A percentile compares a stretch with the other conserved stretches of the same genome.
Evolutionary conservation across 83 land plant genomes (phyloP).

Genomic region (Thuja plicata): DNA sequence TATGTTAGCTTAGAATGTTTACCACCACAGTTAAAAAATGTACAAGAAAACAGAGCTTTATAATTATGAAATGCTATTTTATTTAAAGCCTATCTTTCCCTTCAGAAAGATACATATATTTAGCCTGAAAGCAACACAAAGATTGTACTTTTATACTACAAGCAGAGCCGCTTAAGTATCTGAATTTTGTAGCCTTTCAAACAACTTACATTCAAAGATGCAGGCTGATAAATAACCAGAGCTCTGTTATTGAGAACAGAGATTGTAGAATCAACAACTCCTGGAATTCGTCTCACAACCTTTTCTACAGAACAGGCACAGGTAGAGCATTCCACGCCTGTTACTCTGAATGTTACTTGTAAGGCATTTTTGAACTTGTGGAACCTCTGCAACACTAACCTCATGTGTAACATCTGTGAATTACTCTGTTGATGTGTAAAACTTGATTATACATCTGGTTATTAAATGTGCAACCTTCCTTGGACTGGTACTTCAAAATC

Average conservation of each 20-base stretch:
- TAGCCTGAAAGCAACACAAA: background rate
- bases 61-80: background rate
- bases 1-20: background rate
- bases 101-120: background rate
- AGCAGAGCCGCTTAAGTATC: background rate
- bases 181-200: background rate
- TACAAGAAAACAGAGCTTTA: background rate
- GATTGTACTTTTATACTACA: background rate
- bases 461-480: background rate
- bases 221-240: constrained; percentile 51
- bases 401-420: background rate
- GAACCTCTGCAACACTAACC: background rate
- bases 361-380: background rate
- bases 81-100: background rate
- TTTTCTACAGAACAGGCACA: constrained; percentile 76
- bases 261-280: constrained; percentile 63
- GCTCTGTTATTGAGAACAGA: constrained; percentile 55
- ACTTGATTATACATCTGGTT: background rate
- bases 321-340: constrained; percentile 74
- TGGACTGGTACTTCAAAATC: background rate
- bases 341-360: constrained; percentile 31
- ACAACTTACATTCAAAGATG: constrained; percentile 45
- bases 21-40: background rate
- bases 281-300: constrained; percentile 66
- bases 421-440: background rate